A percentile compares a stretch with the other conserved stretches of the same genome.
Conservation (phyloP, 192 early-diverging fungal species). For the Rhizoclosmatium globosum region DNA sequence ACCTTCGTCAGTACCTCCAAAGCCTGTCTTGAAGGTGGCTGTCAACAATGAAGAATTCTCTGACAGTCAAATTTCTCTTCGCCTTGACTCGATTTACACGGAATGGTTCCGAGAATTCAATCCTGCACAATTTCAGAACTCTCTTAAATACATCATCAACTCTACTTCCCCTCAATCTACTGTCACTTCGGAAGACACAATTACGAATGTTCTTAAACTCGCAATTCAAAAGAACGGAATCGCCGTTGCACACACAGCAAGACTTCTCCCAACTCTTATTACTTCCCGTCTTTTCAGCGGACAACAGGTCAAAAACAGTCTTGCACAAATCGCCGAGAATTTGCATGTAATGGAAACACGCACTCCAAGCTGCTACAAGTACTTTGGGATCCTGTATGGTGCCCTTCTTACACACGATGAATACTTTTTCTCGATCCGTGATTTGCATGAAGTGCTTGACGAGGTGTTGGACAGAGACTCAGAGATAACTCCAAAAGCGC, state of each 20-base stretch:
- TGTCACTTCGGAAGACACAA: too few relatives aligned
- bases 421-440: not conserved
- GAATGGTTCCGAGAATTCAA: slow-evolving; percentile 25
- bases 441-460: not conserved
- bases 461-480: not conserved
- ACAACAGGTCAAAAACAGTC: not conserved
- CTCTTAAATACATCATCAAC: not conserved
- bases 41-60: too few relatives aligned
- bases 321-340: not conserved
- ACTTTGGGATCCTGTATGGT: slow-evolving; percentile 28
- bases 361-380: not conserved
- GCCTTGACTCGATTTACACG: not conserved
- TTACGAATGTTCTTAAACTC: not conserved
- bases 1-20: too few relatives aligned
- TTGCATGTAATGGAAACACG: too few relatives aligned
- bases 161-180: not conserved
- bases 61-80: too few relatives aligned
- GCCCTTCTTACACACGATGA: not conserved
- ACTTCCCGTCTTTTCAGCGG: too few relatives aligned
- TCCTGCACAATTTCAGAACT: not conserved
- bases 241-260: slow-evolving; percentile 21
- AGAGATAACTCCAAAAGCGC: not conserved
- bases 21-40: too few relatives aligned
- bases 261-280: not conserved
- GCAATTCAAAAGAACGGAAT: not conserved